A percentile compares a stretch with the other conserved stretches of the same genome.
phyloP scores from a whole-genome alignment of 1,284 basidiomycete species.

The Marasmius tenuissimus region DNA sequence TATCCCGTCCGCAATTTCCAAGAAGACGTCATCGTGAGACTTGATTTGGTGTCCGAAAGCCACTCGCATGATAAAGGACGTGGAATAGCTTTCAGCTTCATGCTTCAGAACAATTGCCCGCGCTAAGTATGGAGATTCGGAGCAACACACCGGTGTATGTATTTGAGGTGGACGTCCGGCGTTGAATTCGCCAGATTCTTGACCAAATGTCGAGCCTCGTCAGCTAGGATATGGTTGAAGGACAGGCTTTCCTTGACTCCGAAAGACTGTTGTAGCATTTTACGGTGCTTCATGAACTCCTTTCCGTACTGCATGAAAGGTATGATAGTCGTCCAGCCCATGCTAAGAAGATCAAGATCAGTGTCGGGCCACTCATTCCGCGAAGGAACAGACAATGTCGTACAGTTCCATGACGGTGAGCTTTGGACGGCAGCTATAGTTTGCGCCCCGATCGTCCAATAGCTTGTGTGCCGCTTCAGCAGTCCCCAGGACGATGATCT shows the following conservation, averaged over 20 bases:
- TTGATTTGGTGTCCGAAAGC: conserved; percentile 22
- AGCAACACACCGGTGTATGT: conserved; percentile 12
- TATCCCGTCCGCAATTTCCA: conserved; percentile 12
- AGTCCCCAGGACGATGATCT: conserved; percentile 31
- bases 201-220: conserved; percentile 16
- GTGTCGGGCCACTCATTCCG: conserved; percentile 10
- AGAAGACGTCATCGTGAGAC: conserved; percentile 13
- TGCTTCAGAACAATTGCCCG: neutral
- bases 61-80: conserved; percentile 20
- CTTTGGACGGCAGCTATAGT: conserved; percentile 31
- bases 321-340: neutral
- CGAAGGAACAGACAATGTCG: neutral
- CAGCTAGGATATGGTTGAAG: conserved; percentile 15
- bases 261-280: conserved; percentile 18
- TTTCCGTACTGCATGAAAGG: conserved; percentile 3
- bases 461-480: conserved; percentile 29
- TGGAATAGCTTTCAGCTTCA: conserved; percentile 16
- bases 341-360: neutral
- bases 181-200: conserved; percentile 11
- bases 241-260: conserved; percentile 9
- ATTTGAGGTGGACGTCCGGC: conserved; percentile 7
- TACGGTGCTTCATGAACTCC: conserved; percentile 18
- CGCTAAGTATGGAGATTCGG: neutral
- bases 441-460: conserved; percentile 29
- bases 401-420: conserved; percentile 23